phyloP scores from a whole-genome alignment of 2,329 filamentous ascomycete genomes.

The Venturia oleaginea region DNA sequence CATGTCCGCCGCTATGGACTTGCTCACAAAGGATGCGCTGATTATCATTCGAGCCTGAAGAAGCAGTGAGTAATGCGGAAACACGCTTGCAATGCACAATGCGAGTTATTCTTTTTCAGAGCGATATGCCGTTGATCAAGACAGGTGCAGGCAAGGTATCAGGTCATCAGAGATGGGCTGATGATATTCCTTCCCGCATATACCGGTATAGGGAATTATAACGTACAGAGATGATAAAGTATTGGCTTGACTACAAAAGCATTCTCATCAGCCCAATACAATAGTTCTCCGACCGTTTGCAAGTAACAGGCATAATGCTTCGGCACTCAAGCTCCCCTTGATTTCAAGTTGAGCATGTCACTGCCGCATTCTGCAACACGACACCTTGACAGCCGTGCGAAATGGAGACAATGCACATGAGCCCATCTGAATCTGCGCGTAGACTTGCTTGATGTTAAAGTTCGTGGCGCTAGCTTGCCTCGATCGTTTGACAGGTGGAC shows the following conservation, averaged over 20 bases:
- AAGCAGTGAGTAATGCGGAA: not conserved
- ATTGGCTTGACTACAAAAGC: not conserved
- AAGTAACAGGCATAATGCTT: not conserved
- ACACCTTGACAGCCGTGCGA: not conserved
- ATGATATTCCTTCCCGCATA: too few relatives aligned
- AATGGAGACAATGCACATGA: not conserved
- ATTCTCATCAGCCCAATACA: too few relatives aligned
- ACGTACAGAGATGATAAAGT: not conserved
- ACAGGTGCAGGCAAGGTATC: not conserved
- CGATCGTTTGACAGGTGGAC: not conserved
- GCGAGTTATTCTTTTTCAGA: not conserved
- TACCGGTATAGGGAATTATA: not conserved
- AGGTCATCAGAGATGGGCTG: too few relatives aligned
- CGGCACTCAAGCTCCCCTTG: not conserved
- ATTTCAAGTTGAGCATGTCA: not conserved
- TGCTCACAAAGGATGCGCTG: not conserved
- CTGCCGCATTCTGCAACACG: not conserved
- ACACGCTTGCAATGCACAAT: not conserved
- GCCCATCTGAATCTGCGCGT: not conserved
- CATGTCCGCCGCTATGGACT: not conserved
- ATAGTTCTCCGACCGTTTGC: not conserved
- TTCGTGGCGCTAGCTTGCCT: not conserved
- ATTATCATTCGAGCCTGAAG: not conserved
- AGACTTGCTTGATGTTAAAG: not conserved
- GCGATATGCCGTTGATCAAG: not conserved